Percentiles rank a stretch among this genome's conserved stretches.
These are phyloP conservation scores for Lasiodiplodia sp. DNA, from an alignment of 2,329 filamentous ascomycete genomes.

Conservation along the genomic window DNA sequence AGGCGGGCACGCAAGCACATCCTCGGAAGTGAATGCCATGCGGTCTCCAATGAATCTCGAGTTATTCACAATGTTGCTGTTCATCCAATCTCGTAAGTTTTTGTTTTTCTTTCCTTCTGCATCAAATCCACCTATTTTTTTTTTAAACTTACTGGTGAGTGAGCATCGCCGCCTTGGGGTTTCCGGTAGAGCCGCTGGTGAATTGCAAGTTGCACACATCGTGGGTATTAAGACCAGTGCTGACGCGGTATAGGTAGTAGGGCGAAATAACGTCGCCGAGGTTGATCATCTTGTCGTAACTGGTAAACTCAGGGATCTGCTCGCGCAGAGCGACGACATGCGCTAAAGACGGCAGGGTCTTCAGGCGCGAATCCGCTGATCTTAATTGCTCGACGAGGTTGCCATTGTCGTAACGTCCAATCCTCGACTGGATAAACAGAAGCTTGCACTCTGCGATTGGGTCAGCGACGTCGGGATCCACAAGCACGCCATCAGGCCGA, in stretches of 20 bases:
- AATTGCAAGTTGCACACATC: slow-evolving; percentile 48
- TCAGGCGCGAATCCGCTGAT: slow-evolving; percentile 33
- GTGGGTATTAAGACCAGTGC: slow-evolving; percentile 29
- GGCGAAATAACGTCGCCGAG: slow-evolving; percentile 40
- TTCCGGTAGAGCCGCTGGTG: slow-evolving; percentile 48
- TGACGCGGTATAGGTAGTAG: background rate
- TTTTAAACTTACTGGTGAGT: slow-evolving; percentile 43
- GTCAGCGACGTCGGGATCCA: slow-evolving; percentile 26
- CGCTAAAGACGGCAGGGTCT: slow-evolving; percentile 37
- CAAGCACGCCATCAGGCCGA: background rate
- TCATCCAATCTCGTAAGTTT: background rate
- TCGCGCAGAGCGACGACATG: slow-evolving; percentile 43
- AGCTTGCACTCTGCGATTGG: slow-evolving; percentile 67
- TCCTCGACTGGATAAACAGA: slow-evolving; percentile 74
- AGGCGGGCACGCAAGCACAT: slow-evolving; percentile 80
- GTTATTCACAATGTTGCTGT: slow-evolving; percentile 50
- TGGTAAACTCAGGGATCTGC: slow-evolving; percentile 56
- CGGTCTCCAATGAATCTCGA: slow-evolving; percentile 66
- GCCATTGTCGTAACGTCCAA: slow-evolving; percentile 70
- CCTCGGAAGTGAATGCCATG: slow-evolving; percentile 68
- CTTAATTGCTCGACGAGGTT: slow-evolving; percentile 58
- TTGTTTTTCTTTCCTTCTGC: background rate
- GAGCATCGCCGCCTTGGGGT: slow-evolving; percentile 49
- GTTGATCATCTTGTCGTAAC: slow-evolving; percentile 65
- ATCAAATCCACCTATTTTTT: too few species aligned